Percentiles rank a stretch among this genome's conserved stretches.
Conservation (phyloP, 768 basidiomycete species). For the Rhodotorula kratochvilovae region DNA sequence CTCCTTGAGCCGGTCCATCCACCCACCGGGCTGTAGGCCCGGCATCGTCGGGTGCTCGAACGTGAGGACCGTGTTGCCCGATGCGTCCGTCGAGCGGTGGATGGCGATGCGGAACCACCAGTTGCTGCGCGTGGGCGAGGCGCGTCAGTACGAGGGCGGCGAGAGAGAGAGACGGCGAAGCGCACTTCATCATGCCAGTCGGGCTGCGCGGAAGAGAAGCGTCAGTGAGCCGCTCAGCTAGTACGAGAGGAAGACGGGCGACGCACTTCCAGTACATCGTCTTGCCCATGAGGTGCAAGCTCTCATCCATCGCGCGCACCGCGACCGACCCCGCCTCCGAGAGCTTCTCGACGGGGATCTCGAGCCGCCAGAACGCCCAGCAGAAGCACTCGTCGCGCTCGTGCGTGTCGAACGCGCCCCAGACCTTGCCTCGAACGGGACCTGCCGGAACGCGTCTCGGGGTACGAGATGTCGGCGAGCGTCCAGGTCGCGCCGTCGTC, state of each 20-base stretch:
- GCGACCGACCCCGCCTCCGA: conserved; percentile 49
- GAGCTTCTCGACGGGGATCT: conserved; percentile 49
- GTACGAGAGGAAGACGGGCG: conserved; percentile 42
- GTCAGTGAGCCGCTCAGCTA: not conserved
- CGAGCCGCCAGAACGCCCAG: conserved; percentile 61
- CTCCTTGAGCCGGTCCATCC: conserved; percentile 61
- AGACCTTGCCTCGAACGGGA: conserved; percentile 50
- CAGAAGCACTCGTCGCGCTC: conserved; percentile 56
- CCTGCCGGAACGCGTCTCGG: conserved; percentile 54
- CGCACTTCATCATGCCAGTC: conserved; percentile 60
- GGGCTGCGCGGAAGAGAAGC: conserved; percentile 49
- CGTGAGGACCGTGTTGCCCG: conserved; percentile 45
- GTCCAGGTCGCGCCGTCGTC: conserved; percentile 57
- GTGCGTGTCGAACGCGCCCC: conserved; percentile 55
- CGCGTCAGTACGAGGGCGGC: not conserved
- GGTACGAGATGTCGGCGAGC: conserved; percentile 53
- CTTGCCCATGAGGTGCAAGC: conserved; percentile 54
- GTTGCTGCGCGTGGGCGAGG: conserved; percentile 24
- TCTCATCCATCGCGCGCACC: conserved; percentile 60
- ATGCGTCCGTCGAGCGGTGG: conserved; percentile 46
- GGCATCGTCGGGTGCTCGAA: conserved; percentile 63
- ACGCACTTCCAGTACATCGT: conserved; percentile 53
- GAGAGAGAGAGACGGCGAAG: not conserved
- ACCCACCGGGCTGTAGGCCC: conserved; percentile 55
- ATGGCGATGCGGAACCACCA: conserved; percentile 62